These are phyloP conservation scores for Lachancea fermentati DNA, from an alignment of 805 yeast species.

Conservation along the genomic window DNA sequence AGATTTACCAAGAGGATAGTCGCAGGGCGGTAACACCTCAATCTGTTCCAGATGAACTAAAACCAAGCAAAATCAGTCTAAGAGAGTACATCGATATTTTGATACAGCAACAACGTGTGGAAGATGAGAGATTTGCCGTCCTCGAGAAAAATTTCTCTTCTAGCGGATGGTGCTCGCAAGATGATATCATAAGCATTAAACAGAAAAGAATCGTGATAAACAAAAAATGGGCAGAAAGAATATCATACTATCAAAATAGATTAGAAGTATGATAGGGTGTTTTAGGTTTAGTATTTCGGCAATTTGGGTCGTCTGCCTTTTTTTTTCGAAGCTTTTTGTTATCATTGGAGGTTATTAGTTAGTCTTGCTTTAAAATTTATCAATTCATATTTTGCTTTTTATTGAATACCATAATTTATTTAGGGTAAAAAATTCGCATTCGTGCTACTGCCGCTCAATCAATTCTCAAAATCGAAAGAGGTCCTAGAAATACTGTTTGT, in stretches of 20 bases:
- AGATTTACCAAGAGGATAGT: conserved; percentile 10
- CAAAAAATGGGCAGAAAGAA: conserved; percentile 30
- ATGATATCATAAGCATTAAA: conserved; percentile 20
- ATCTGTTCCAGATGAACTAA: neutral
- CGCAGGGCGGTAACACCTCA: neutral
- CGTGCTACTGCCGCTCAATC: too few species aligned
- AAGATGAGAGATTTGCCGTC: conserved; percentile 25
- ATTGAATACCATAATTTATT: neutral
- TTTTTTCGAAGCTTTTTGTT: neutral
- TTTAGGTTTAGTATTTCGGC: neutral
- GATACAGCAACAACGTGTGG: conserved; percentile 23
- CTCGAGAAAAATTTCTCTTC: conserved; percentile 22
- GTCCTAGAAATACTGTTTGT: too few species aligned
- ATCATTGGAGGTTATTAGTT: neutral
- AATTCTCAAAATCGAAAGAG: too few species aligned
- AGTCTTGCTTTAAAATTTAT: neutral
- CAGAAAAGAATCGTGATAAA: conserved; percentile 25
- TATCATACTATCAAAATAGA: conserved; percentile 22
- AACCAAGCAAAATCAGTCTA: conserved; percentile 18
- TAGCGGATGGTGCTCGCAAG: conserved; percentile 29
- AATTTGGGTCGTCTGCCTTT: neutral
- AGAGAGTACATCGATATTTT: conserved; percentile 23
- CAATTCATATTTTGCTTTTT: neutral
- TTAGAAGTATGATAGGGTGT: conserved; percentile 12
- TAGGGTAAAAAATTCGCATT: neutral